phyloP scores from a whole-genome alignment of 1,139 yeast genomes.

The Diutina sp. region DNA sequence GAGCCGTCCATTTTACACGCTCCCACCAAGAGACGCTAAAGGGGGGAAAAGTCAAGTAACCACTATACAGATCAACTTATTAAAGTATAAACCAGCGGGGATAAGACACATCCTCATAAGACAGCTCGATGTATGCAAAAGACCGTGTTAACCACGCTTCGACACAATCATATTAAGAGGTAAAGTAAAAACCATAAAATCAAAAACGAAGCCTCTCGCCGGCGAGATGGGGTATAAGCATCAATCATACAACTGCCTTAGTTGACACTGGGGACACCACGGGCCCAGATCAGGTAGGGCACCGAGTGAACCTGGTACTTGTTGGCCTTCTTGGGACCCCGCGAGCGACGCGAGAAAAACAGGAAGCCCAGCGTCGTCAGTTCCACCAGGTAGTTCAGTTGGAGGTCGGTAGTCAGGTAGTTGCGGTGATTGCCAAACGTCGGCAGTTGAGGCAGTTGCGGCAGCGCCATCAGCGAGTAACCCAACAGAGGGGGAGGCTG shows the following conservation, averaged over 20 bases:
- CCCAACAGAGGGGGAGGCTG: neutral
- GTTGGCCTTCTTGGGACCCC: constrained; percentile 9
- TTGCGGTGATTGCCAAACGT: neutral
- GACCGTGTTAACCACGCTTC: neutral
- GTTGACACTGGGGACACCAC: neutral
- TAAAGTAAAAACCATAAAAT: neutral
- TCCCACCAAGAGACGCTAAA: neutral
- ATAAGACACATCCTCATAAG: neutral
- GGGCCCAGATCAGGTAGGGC: constrained; percentile 14
- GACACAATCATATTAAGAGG: neutral
- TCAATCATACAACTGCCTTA: neutral
- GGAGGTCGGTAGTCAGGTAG: constrained; percentile 2
- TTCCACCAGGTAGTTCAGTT: constrained; percentile 2
- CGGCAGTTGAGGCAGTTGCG: neutral
- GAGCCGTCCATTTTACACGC: neutral
- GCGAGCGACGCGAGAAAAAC: constrained; percentile 1
- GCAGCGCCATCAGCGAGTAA: neutral
- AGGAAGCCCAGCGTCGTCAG: constrained; percentile 1
- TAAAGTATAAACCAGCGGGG: neutral
- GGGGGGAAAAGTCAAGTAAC: neutral
- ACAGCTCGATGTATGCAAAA: neutral
- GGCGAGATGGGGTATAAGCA: neutral
- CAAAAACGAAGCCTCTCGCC: neutral
- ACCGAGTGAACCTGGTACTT: constrained; percentile 20
- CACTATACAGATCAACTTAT: neutral